Base-by-base conservation (phyloP, 2,329 filamentous ascomycete genomes). In the Scedosporium minutisporum region DNA sequence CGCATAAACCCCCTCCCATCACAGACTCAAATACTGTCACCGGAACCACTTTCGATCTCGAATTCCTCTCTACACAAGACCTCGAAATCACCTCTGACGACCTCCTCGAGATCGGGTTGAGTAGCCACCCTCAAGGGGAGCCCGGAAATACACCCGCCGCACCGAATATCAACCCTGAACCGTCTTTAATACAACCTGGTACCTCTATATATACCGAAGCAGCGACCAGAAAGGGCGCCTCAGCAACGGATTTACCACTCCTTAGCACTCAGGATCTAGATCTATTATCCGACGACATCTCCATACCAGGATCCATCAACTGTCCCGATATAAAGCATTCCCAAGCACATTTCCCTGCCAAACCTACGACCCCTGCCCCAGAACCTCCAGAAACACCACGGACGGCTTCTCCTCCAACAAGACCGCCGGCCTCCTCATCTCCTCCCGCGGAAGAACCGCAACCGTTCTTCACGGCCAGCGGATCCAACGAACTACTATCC, bases 221-320 rank as follows among this genome's bases (percentile, higher is more conserved):
- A 10, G 27, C 16, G 25, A 33, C 14, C 9, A 38, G 16, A 10
- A 33, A 66, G 9, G 64, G 64, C 1, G 64, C 63, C 3, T 65
- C 62, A 3, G 66, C 67, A 0, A 18, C 48, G 18, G 69, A 71
- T 44, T 55, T 63, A 2, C 73, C 73, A 2, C 75, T 74, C 1
- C 66, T 71, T 25, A 81, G 79, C 65, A 85, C 82, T 0, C 82
- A 84, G 64, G 73, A 77, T 7, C 83, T 85, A n/a, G 71, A 84
- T 7, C 71, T 76, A 48, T 75, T 82, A 64, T 67, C 81, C 6
- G 81, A 83, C 46, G 81, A 83, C 62, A 78, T 84, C 64, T 81
- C 84, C 55, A 82, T 82, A 73, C 65, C n/a, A 55, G 18, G 25
- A 12, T 21, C 23, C 25, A 67, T 66, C 58, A 60, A 67, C 63